Conservation (phyloP, 164 flowering plant species). For the Dillenia suffruticosa region DNA sequence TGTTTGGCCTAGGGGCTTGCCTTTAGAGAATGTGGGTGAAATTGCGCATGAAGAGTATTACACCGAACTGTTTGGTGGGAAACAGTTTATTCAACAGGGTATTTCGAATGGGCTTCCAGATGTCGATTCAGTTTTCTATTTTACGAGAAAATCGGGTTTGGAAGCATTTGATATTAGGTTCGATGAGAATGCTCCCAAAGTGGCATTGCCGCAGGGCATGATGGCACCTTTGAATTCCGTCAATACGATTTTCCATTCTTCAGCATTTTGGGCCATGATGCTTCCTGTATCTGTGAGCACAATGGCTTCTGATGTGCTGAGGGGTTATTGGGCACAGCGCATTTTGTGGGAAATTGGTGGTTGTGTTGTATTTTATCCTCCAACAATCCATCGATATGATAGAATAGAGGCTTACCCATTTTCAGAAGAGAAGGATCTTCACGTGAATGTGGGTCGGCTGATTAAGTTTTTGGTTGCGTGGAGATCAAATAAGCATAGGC, state of each 20-base stretch:
- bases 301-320: conserved; percentile 94
- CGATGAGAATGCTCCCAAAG: conserved; percentile 83
- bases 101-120: conserved; percentile 94
- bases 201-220: conserved; percentile 90
- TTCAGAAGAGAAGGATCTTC: conserved; percentile 98
- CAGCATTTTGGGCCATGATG: conserved; percentile 97
- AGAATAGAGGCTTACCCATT: conserved; percentile 75
- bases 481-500: conserved; percentile 72
- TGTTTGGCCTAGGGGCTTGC: conserved; percentile 98
- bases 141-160: conserved; percentile 73
- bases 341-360: conserved; percentile 98
- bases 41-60: conserved; percentile 78
- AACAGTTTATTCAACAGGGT: conserved; percentile 93
- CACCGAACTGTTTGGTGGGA: conserved; percentile 91
- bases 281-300: conserved; percentile 93
- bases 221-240: conserved; percentile 95
- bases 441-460: conserved; percentile 87
- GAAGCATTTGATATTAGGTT: conserved; percentile 89
- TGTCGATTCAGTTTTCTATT: conserved; percentile 96
- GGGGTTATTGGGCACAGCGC: conserved; percentile 98
- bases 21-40: conserved; percentile 90
- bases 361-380: conserved; percentile 86
- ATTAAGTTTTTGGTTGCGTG: conserved; percentile 76
- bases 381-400: conserved; percentile 79
- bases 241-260: conserved; percentile 80